These are phyloP conservation scores for Vaccinium vitisidaea DNA, from an alignment of 148 eudicot species.

Conservation along the genomic window DNA sequence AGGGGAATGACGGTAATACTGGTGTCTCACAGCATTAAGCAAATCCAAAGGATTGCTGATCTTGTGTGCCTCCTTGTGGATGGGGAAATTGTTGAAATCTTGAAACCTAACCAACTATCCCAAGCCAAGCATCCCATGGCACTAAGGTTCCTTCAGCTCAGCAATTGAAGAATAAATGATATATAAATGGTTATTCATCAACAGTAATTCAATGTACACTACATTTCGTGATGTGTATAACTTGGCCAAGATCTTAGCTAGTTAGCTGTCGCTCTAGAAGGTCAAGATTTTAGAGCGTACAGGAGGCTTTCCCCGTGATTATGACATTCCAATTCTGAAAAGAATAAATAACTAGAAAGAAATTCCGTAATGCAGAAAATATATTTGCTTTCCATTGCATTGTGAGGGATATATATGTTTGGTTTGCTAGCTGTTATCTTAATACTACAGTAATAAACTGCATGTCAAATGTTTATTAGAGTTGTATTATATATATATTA, in stretches of 20 bases:
- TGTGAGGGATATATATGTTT: too few species aligned
- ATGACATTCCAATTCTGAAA: neutral
- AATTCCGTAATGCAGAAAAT: neutral
- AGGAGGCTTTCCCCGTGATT: neutral
- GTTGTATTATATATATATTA: too few species aligned
- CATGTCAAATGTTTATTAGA: too few species aligned
- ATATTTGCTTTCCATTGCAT: neutral
- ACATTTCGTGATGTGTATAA: neutral
- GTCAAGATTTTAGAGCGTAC: neutral
- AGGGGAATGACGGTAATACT: conserved; percentile 39
- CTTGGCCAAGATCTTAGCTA: neutral
- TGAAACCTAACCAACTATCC: conserved; percentile 34
- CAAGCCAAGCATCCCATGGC: conserved; percentile 52
- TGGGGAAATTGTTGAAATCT: conserved; percentile 44
- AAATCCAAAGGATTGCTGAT: conserved; percentile 59
- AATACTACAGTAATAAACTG: neutral
- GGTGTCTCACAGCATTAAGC: conserved; percentile 62
- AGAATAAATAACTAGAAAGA: neutral
- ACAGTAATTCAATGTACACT: neutral
- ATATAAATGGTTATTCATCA: neutral
- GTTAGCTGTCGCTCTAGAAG: neutral
- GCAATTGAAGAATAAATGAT: neutral
- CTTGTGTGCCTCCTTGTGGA: conserved; percentile 34
- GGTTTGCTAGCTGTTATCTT: neutral
- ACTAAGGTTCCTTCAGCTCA: conserved; percentile 38